Base-by-base conservation (phyloP, 805 yeast genomes). In the Hemisphaericaspora nanyangensis region DNA sequence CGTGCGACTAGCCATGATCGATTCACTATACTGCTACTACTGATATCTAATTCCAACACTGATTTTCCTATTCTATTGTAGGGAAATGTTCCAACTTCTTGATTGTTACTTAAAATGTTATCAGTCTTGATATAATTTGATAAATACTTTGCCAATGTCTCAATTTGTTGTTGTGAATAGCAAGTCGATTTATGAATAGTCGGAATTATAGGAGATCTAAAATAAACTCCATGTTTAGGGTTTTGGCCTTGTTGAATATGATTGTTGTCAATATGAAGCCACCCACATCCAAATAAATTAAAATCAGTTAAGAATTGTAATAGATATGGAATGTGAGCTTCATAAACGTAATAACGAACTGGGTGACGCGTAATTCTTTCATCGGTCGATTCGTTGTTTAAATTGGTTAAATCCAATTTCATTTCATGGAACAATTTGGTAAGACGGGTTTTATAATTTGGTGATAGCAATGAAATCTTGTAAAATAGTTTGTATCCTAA, bases 301-400 rank as follows among this genome's bases (percentile, higher is more conserved):
- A 74, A 88, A 54, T 93, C 99, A 0, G 85, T 70, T 19, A 87
- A 57, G 52, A 91, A 88, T 53, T 93, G 97, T 6, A 87, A 58
- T 1, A 76, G 53, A 49, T 69, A 83, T 0, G 96, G 89, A 10
- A 91, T 71, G 53, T 93, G 98, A 0, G 89, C 69, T 52, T 93
- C 99, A 55, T 67, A 86, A 0, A 65, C 46, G 26, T 46, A 40
- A 15, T 36, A 36, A 17, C 25, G 34, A 16, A 24, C 37, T n/a
- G 31, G 19, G 12, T 28, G 25, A 13, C 8, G 20, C 12, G 33
- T 37, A 32, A 26, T 18, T 8, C 28, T 34, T 13, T 17, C 34
- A 15, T 20, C 38, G n/a, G 11, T 31, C n/a, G n/a, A n/a, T 31
- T 37, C 27, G 18, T 36, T 41, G 4, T 30, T 37, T 17, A 37